Conservation (phyloP, 257 asterid species). For the Lantana camara region DNA sequence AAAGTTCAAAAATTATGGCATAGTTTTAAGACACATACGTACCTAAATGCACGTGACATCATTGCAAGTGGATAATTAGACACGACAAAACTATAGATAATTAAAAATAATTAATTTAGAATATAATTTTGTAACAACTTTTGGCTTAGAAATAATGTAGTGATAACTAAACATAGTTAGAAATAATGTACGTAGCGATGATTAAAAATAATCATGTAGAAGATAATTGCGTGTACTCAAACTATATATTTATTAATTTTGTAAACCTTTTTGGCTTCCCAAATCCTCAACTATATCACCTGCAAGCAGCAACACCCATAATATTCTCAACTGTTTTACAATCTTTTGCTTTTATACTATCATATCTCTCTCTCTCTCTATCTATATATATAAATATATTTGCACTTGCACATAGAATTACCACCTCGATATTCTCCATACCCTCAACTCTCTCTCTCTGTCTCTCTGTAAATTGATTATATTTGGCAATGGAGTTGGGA, state of each 20-base stretch:
- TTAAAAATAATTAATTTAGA: no score
- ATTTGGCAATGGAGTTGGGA: background rate
- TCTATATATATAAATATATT: background rate
- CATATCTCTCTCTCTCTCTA: background rate
- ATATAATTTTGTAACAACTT: no score
- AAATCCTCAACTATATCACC: constrained; percentile 9
- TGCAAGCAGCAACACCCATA: background rate
- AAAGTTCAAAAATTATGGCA: background rate
- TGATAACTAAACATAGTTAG: background rate
- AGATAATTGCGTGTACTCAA: constrained; percentile 34
- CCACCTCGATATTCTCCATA: background rate
- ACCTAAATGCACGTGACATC: background rate
- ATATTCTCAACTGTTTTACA: background rate
- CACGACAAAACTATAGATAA: no score
- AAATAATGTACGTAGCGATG: constrained; percentile 10
- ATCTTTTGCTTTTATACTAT: background rate
- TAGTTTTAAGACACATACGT: background rate
- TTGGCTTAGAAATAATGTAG: background rate
- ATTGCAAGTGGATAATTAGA: background rate
- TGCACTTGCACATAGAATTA: background rate
- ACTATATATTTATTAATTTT: background rate
- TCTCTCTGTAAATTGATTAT: background rate
- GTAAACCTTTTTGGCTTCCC: background rate
- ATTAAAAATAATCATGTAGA: constrained; percentile 6
- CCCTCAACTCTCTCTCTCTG: background rate